Evolutionary conservation across 352 stramenopile genomes (phyloP).

Genomic region (Pilasporangium apinafurcum): DNA sequence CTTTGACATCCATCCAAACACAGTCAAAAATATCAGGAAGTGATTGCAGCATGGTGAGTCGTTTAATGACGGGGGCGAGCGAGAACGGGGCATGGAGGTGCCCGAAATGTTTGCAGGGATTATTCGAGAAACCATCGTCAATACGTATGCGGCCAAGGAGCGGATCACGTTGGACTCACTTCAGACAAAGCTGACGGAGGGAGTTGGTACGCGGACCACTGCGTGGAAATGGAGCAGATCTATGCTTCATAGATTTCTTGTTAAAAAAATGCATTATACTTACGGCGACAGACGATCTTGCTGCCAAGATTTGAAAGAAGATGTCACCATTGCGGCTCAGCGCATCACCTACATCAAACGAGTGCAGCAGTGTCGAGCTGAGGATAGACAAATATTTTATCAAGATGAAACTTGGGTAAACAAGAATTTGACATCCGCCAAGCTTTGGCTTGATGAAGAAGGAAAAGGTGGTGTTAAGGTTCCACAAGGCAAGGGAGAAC

Average conservation of each 20-base stretch:
- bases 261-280: slow-evolving; percentile 1
- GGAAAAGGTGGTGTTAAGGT: slow-evolving; percentile 11
- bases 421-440: slow-evolving; percentile 9
- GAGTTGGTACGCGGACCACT: neutral
- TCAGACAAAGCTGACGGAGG: neutral
- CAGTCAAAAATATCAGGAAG: neutral
- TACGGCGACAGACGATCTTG: slow-evolving; percentile 1
- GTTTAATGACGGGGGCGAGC: neutral
- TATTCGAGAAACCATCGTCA: slow-evolving; percentile 1
- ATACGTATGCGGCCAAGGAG: slow-evolving; percentile 6
- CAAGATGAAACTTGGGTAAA: slow-evolving; percentile 11
- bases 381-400: slow-evolving; percentile 6
- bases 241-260: slow-evolving; percentile 8
- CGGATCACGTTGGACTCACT: slow-evolving; percentile 4
- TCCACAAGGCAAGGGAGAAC: slow-evolving; percentile 8
- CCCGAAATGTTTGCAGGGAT: neutral
- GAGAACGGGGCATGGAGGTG: slow-evolving; percentile 4
- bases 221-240: slow-evolving; percentile 5
- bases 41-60: neutral
- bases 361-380: neutral
- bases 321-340: slow-evolving; percentile 6
- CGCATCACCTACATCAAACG: slow-evolving; percentile 4
- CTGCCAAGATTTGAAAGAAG: slow-evolving; percentile 7
- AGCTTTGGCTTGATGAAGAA: slow-evolving; percentile 7
- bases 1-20: too few species aligned